Evolutionary conservation across 352 stramenopile genomes (phyloP).

Genomic region (Globisporangium splendens): DNA sequence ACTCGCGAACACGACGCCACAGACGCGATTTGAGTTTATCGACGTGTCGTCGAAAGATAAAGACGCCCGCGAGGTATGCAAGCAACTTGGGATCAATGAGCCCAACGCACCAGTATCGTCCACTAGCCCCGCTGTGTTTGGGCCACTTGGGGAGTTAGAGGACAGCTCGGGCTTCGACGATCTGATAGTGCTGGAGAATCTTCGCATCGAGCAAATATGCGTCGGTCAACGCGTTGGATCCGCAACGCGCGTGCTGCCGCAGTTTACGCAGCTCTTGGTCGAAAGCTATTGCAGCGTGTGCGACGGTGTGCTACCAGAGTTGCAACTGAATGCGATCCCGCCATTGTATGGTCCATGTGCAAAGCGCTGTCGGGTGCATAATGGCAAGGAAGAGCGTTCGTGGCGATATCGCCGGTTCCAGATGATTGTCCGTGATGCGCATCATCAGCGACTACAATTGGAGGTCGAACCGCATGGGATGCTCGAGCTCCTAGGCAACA

Average conservation of each 20-base stretch:
- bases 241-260: constrained; percentile 21
- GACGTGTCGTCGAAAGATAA: constrained; percentile 12
- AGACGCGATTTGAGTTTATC: constrained; percentile 40
- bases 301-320: constrained; percentile 27
- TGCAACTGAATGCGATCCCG: constrained; percentile 15
- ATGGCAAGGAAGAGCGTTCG: constrained; percentile 12
- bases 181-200: constrained; percentile 30
- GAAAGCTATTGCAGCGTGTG: constrained; percentile 51
- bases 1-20: constrained; percentile 53
- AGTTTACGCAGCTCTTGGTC: constrained; percentile 27
- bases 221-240: constrained; percentile 29
- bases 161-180: constrained; percentile 15
- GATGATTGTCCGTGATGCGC: constrained; percentile 38
- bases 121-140: constrained; percentile 9
- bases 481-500: constrained; percentile 43
- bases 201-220: constrained; percentile 40
- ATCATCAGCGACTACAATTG: constrained; percentile 31
- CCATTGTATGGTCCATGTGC: constrained; percentile 29
- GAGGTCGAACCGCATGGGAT: constrained; percentile 24
- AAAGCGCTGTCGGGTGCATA: constrained; percentile 29
- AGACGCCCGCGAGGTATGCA: constrained; percentile 25
- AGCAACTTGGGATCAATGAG: constrained; percentile 5
- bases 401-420: constrained; percentile 51
- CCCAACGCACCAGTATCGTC: constrained; percentile 1
- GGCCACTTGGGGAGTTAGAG: constrained; percentile 34